Conservation (phyloP, 2,329 filamentous ascomycete species). For the Talaromyces sp. region DNA sequence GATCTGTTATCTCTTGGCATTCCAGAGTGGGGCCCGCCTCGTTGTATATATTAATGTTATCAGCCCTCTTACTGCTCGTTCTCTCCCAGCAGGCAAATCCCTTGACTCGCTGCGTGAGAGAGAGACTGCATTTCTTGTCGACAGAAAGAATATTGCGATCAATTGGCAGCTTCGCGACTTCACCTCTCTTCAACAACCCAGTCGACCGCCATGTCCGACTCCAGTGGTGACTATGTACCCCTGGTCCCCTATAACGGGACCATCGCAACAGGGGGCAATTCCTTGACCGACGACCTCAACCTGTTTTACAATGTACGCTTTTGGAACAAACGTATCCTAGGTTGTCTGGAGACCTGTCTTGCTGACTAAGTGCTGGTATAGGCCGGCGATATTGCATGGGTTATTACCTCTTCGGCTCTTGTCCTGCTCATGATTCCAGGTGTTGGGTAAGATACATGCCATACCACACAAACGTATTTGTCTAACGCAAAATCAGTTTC, state of each 20-base stretch:
- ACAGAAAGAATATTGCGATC: not conserved
- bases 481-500: constrained; percentile 51
- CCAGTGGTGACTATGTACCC: constrained; percentile 19
- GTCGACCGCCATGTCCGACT: constrained; percentile 24
- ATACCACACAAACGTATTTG: constrained; percentile 5
- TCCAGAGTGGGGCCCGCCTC: not conserved
- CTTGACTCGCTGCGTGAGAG: not conserved
- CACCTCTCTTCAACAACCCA: not conserved
- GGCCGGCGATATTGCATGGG: constrained; percentile 79
- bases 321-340: not conserved
- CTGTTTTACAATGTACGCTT: constrained; percentile 63
- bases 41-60: not conserved
- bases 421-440: constrained; percentile 91
- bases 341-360: not conserved
- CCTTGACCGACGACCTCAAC: constrained; percentile 69
- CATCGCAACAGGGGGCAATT: constrained; percentile 59
- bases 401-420: constrained; percentile 70
- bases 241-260: constrained; percentile 59
- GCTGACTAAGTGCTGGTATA: constrained; percentile 32
- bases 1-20: constrained; percentile 14
- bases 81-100: not conserved
- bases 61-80: not conserved
- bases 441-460: constrained; percentile 56
- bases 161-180: not conserved
- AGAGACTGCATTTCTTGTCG: not conserved